Conservation (phyloP, 495 filamentous ascomycete species). For the Xeromyces bisporus region DNA sequence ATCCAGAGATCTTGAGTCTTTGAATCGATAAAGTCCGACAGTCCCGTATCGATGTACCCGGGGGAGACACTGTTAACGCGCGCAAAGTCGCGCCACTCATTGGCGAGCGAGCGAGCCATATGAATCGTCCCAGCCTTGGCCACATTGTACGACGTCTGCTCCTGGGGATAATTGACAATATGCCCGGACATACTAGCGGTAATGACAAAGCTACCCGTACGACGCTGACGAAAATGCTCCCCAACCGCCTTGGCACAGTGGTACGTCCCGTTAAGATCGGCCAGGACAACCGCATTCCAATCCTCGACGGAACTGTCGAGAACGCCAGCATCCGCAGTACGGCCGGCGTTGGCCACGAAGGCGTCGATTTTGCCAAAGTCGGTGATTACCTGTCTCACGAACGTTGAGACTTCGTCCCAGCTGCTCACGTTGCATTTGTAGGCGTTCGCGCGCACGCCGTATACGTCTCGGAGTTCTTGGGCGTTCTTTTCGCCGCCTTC, state of each 20-base stretch:
- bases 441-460: conserved; percentile 50
- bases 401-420: conserved; percentile 32
- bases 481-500: conserved; percentile 49
- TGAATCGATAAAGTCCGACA: conserved; percentile 57
- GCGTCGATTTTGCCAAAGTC: conserved; percentile 51
- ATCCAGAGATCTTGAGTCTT: conserved; percentile 55
- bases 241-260: conserved; percentile 54
- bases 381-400: conserved; percentile 36
- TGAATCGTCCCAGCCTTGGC: conserved; percentile 49
- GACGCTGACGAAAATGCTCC: conserved; percentile 43
- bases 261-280: conserved; percentile 47
- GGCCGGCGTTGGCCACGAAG: conserved; percentile 54
- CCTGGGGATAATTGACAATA: conserved; percentile 63
- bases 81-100: conserved; percentile 66
- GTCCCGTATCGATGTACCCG: conserved; percentile 65
- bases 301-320: conserved; percentile 46
- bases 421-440: conserved; percentile 42
- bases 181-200: conserved; percentile 54
- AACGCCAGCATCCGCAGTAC: conserved; percentile 43
- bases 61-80: conserved; percentile 59
- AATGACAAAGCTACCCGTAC: conserved; percentile 44
- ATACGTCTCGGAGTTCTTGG: conserved; percentile 36
- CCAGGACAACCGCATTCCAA: conserved; percentile 52
- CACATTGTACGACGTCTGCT: conserved; percentile 68
- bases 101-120: conserved; percentile 43